phyloP scores from a whole-genome alignment of 441 rosid species.

The Populus tomentosa region DNA sequence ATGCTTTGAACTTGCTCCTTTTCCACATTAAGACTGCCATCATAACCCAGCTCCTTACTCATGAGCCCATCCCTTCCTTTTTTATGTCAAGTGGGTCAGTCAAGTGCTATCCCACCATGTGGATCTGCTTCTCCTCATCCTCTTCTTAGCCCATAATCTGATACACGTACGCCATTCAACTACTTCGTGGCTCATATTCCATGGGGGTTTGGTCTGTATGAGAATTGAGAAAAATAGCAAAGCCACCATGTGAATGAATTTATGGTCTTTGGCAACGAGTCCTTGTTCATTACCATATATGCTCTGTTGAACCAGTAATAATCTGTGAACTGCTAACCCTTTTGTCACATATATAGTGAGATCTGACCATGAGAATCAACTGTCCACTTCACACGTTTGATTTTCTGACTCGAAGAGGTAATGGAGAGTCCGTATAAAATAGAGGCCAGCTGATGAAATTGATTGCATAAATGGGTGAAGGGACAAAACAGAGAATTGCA shows the following conservation, averaged over 20 bases:
- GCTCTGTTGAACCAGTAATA: not conserved
- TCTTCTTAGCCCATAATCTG: conserved; percentile 10
- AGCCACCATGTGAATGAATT: conserved; percentile 19
- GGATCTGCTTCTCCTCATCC: not conserved
- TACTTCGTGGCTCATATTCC: not conserved
- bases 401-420: too few relatives aligned
- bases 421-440: too few relatives aligned
- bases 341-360: too few relatives aligned
- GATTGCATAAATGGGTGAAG: too few relatives aligned
- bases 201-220: conserved; percentile 1
- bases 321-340: too few relatives aligned
- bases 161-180: not conserved
- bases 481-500: too few relatives aligned
- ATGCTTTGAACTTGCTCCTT: conserved; percentile 22
- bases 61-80: conserved; percentile 24
- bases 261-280: not conserved
- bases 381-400: too few relatives aligned
- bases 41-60: conserved; percentile 22
- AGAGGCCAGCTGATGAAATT: too few relatives aligned
- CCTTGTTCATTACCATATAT: not conserved
- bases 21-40: conserved; percentile 23
- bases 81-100: conserved; percentile 23
- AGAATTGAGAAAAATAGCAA: not conserved
- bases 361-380: too few relatives aligned
- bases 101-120: not conserved